Conservation (phyloP, 2,329 filamentous ascomycete species). For the Fusarium sp. region DNA sequence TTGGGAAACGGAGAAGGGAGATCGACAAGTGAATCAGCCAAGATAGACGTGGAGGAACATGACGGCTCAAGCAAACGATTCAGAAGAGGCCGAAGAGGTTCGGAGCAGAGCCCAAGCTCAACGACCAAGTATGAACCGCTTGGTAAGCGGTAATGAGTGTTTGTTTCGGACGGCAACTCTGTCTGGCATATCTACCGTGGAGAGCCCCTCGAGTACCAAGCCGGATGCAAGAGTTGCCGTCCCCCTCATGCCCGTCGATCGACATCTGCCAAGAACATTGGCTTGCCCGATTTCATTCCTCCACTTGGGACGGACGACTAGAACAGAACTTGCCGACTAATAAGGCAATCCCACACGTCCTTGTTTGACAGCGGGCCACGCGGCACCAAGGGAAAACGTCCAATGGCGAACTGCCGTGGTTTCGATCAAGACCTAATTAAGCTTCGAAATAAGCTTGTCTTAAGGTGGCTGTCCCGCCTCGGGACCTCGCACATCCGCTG, state of each 20-base stretch:
- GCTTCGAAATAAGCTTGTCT: slow-evolving; percentile 44
- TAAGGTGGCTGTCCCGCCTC: slow-evolving; percentile 16
- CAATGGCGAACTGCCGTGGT: not conserved
- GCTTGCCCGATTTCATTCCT: slow-evolving; percentile 12
- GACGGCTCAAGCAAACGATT: not conserved
- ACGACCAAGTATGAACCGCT: not conserved
- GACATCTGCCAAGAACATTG: slow-evolving; percentile 33
- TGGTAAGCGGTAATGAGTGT: slow-evolving; percentile 12
- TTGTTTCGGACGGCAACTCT: slow-evolving; percentile 5
- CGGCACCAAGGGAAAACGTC: not conserved
- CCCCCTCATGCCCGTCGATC: slow-evolving; percentile 18
- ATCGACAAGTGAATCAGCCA: not conserved
- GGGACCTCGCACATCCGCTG: slow-evolving; percentile 29
- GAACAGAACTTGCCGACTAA: not conserved
- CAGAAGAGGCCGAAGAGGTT: slow-evolving; percentile 26
- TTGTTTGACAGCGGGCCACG: not conserved
- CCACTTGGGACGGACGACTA: not conserved
- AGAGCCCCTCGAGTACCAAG: slow-evolving; percentile 28
- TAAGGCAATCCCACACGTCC: not conserved
- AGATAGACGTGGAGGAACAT: not conserved
- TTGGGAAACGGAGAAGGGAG: not conserved
- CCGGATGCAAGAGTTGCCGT: slow-evolving; percentile 37
- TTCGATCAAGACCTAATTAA: slow-evolving; percentile 21
- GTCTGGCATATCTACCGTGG: not conserved
- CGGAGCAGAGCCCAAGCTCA: slow-evolving; percentile 4